These are phyloP conservation scores for Neoboletus brunneissimus DNA, from an alignment of 768 basidiomycete genomes.

Conservation along the genomic window DNA sequence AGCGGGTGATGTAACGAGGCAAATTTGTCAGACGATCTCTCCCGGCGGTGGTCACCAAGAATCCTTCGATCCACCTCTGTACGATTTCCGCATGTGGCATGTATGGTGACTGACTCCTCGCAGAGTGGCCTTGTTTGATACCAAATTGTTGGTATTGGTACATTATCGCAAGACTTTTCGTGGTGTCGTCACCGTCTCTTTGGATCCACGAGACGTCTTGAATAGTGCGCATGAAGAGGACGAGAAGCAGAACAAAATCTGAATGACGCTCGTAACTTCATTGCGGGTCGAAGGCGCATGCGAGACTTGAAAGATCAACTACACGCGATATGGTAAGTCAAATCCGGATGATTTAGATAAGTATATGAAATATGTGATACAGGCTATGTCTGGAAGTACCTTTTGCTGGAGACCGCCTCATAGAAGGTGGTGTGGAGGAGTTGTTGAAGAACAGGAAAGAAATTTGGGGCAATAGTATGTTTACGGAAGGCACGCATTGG, in stretches of 20 bases:
- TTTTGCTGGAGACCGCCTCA: not conserved
- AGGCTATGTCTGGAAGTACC: constrained; percentile 4
- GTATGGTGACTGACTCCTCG: not conserved
- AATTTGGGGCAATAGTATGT: constrained; percentile 10
- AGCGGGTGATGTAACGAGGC: not conserved
- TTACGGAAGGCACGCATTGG: no score
- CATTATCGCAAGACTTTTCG: not conserved
- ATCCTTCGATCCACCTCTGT: constrained; percentile 2
- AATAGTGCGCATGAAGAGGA: not conserved
- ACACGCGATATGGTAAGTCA: constrained; percentile 3
- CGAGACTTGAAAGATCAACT: constrained; percentile 1
- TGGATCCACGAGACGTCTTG: not conserved
- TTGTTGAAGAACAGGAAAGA: not conserved
- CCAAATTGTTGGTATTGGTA: not conserved
- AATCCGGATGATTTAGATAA: not conserved
- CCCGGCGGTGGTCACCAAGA: not conserved
- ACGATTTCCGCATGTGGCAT: not conserved
- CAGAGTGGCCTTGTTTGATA: not conserved
- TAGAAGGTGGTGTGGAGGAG: constrained; percentile 1
- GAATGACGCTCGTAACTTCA: not conserved
- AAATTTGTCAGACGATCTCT: not conserved
- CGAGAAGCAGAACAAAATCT: not conserved
- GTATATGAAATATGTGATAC: no score
- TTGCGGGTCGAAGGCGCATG: not conserved
- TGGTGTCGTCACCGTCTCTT: not conserved